Conservation (phyloP, 1,139 yeast species). For the Eremothecium cymbalariae region DNA sequence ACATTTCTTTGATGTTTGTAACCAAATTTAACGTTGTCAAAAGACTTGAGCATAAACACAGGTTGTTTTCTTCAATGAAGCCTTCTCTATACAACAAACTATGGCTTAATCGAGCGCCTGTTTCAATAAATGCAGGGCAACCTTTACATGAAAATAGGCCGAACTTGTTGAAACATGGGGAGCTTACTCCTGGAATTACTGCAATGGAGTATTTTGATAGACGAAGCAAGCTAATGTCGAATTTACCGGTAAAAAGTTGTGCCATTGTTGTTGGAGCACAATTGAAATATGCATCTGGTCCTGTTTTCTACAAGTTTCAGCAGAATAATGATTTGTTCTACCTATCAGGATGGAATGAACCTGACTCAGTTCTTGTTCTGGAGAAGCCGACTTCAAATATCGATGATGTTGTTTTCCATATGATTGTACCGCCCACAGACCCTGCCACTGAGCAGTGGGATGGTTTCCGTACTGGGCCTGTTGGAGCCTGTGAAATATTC, state of each 20-base stretch:
- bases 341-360: constrained; percentile 89
- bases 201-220: constrained; percentile 76
- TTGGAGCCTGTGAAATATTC: constrained; percentile 73
- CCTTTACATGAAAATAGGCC: constrained; percentile 84
- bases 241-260: constrained; percentile 55
- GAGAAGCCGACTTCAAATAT: constrained; percentile 51
- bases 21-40: too few species aligned
- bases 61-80: background rate
- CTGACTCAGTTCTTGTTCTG: constrained; percentile 68
- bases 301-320: constrained; percentile 85
- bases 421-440: constrained; percentile 85
- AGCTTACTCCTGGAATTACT: constrained; percentile 79
- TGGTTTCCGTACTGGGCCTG: constrained; percentile 80
- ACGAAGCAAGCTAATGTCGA: constrained; percentile 47
- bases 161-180: constrained; percentile 61
- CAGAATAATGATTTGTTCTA: constrained; percentile 86
- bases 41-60: too few species aligned
- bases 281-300: constrained; percentile 73
- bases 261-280: constrained; percentile 70
- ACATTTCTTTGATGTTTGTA: too few species aligned
- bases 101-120: constrained; percentile 16
- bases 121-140: constrained; percentile 52
- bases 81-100: too few species aligned
- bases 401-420: constrained; percentile 54
- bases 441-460: constrained; percentile 83